phyloP scores from a whole-genome alignment of 2,329 filamentous ascomycete genomes.

The Penicillium carneum region DNA sequence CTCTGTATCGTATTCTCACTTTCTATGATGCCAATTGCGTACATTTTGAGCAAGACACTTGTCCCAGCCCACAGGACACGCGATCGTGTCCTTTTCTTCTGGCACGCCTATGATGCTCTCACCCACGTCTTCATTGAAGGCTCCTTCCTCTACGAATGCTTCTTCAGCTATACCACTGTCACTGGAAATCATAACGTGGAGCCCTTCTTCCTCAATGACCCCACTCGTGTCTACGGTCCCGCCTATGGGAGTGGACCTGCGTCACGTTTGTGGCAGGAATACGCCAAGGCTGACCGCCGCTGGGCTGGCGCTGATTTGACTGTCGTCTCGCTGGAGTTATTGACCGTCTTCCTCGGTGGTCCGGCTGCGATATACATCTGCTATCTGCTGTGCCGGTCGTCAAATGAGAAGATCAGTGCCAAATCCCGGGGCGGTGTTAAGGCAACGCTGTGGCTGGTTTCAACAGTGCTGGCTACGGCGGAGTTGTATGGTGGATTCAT shows the following conservation, averaged over 20 bases:
- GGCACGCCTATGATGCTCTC: slow-evolving; percentile 91
- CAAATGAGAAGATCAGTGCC: slow-evolving; percentile 26
- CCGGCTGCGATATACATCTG: slow-evolving; percentile 67
- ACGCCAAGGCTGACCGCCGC: slow-evolving; percentile 68
- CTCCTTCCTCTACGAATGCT: slow-evolving; percentile 90
- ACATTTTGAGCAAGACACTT: slow-evolving; percentile 56
- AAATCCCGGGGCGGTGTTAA: slow-evolving; percentile 38
- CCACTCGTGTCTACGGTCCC: slow-evolving; percentile 65
- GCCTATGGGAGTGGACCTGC: slow-evolving; percentile 63
- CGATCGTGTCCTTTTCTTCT: slow-evolving; percentile 83
- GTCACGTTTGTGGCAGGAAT: slow-evolving; percentile 69
- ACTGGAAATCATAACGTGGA: slow-evolving; percentile 44
- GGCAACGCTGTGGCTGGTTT: slow-evolving; percentile 62
- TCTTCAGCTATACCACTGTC: slow-evolving; percentile 70
- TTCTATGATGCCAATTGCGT: slow-evolving; percentile 62
- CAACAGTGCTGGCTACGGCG: slow-evolving; percentile 65
- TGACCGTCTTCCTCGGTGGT: slow-evolving; percentile 67
- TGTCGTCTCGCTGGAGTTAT: slow-evolving; percentile 65
- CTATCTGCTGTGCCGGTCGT: slow-evolving; percentile 55
- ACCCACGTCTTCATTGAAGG: slow-evolving; percentile 93
- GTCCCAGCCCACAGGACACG: slow-evolving; percentile 63
- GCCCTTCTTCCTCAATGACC: slow-evolving; percentile 61
- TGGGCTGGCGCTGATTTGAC: slow-evolving; percentile 67
- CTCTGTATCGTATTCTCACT: slow-evolving; percentile 63
- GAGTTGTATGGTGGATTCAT: slow-evolving; percentile 71